Percentiles rank a stretch among this genome's conserved stretches.
Evolutionary conservation across 2,329 filamentous ascomycete genomes (phyloP).

Genomic region (Aphanoascus verrucosus): DNA sequence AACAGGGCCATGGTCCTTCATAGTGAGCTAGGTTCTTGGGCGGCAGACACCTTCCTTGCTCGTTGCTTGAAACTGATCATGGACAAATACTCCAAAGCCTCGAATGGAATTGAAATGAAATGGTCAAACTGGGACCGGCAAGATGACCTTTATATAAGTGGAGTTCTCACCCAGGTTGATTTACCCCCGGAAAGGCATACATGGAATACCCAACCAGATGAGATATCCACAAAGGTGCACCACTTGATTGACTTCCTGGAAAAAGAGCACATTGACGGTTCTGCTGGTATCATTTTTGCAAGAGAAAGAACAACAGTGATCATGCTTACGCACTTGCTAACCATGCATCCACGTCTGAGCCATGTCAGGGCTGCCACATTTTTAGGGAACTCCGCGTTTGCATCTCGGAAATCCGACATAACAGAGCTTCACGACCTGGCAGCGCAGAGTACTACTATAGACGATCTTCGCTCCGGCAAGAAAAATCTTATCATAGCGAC

Average conservation of each 20-base stretch:
- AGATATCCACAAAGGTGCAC: slow-evolving; percentile 48
- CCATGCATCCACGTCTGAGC: slow-evolving; percentile 39
- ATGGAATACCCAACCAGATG: slow-evolving; percentile 18
- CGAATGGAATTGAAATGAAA: slow-evolving; percentile 18
- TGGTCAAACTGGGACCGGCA: slow-evolving; percentile 38
- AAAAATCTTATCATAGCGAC: slow-evolving; percentile 51
- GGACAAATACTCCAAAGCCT: slow-evolving; percentile 13
- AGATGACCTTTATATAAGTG: slow-evolving; percentile 48
- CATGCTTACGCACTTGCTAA: slow-evolving; percentile 50
- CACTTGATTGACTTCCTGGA: slow-evolving; percentile 46
- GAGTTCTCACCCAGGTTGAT: slow-evolving; percentile 26
- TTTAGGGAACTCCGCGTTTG: slow-evolving; percentile 40
- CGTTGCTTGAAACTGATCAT: slow-evolving; percentile 36
- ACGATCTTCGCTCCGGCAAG: slow-evolving; percentile 43
- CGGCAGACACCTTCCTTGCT: slow-evolving; percentile 54
- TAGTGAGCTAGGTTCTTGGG: slow-evolving; percentile 55
- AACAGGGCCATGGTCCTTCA: slow-evolving; percentile 43
- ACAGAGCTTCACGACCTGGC: slow-evolving; percentile 40
- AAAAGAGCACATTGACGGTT: slow-evolving; percentile 38
- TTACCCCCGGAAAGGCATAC: slow-evolving; percentile 13
- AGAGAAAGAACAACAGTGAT: slow-evolving; percentile 51
- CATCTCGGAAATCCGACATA: slow-evolving; percentile 37
- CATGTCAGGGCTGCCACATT: slow-evolving; percentile 39
- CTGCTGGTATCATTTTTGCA: slow-evolving; percentile 55
- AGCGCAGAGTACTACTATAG: slow-evolving; percentile 42